A percentile compares a stretch with the other conserved stretches of the same genome.
Evolutionary conservation across 2,329 filamentous ascomycete genomes (phyloP).

Genomic region (Blastomyces emzantsi): DNA sequence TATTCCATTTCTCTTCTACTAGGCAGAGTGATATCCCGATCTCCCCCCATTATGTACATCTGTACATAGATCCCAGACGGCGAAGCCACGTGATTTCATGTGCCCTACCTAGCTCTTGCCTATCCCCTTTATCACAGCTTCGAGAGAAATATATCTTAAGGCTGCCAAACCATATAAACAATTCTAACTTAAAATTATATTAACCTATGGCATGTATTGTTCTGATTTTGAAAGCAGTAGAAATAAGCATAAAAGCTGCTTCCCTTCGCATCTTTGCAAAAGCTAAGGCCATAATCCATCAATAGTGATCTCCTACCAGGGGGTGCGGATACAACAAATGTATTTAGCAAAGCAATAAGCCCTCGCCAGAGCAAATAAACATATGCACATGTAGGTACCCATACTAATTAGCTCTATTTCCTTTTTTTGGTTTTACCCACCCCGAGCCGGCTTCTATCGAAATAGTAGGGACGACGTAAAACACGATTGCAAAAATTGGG

Average conservation of each 20-base stretch:
- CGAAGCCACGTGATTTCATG: background rate
- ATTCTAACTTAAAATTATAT: background rate
- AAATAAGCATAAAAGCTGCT: background rate
- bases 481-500: background rate
- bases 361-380: background rate
- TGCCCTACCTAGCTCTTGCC: background rate
- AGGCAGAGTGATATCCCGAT: too few species aligned
- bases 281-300: background rate
- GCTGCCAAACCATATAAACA: background rate
- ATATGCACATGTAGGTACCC: constrained; percentile 3
- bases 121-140: background rate
- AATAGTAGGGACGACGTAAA: background rate
- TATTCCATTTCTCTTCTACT: background rate
- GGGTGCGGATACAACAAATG: too few species aligned
- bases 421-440: background rate
- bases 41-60: too few species aligned
- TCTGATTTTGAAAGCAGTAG: background rate
- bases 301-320: background rate
- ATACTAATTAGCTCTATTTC: background rate
- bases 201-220: background rate
- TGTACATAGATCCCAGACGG: background rate
- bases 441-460: background rate
- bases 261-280: background rate
- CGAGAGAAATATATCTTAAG: background rate
- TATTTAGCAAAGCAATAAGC: background rate